These are phyloP conservation scores for Metarhizium rileyi DNA, from an alignment of 2,329 filamentous ascomycete species.

Conservation along the genomic window DNA sequence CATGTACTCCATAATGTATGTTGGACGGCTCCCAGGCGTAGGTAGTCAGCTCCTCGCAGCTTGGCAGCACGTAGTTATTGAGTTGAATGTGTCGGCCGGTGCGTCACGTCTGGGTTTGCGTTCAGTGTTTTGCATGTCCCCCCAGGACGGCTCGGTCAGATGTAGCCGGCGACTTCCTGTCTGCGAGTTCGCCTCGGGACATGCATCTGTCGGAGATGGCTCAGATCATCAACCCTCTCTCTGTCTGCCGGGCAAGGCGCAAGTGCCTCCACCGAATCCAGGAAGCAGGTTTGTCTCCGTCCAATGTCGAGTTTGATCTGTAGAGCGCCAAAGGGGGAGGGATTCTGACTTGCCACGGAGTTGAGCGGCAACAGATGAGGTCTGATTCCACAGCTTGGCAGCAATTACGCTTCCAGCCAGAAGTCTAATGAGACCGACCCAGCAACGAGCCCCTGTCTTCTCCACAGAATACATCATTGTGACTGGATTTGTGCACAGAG, in stretches of 20 bases:
- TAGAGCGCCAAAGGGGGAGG: no score
- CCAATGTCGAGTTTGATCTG: no score
- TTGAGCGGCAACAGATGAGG: not conserved
- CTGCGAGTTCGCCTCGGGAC: not conserved
- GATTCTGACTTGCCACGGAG: not conserved
- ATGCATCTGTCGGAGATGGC: not conserved
- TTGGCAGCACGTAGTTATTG: no score
- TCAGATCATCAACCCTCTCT: not conserved
- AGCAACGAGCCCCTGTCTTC: not conserved
- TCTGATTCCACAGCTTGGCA: no score
- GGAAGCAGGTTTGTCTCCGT: no score
- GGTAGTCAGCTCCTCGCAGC: no score
- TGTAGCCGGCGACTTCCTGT: no score
- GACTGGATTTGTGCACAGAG: not conserved
- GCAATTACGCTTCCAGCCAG: conserved; percentile 2
- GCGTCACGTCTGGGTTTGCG: not conserved
- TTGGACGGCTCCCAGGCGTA: no score
- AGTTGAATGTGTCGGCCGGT: no score
- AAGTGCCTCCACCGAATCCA: not conserved
- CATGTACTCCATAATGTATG: no score
- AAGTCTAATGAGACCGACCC: conserved; percentile 5
- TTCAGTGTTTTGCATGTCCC: no score
- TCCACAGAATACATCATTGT: not conserved
- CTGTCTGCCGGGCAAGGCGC: not conserved
- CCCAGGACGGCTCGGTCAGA: no score